A percentile compares a stretch with the other conserved stretches of the same genome.
Evolutionary conservation across 371 early-diverging fungal genomes (phyloP).

Genomic region (Mucor velutinosus): DNA sequence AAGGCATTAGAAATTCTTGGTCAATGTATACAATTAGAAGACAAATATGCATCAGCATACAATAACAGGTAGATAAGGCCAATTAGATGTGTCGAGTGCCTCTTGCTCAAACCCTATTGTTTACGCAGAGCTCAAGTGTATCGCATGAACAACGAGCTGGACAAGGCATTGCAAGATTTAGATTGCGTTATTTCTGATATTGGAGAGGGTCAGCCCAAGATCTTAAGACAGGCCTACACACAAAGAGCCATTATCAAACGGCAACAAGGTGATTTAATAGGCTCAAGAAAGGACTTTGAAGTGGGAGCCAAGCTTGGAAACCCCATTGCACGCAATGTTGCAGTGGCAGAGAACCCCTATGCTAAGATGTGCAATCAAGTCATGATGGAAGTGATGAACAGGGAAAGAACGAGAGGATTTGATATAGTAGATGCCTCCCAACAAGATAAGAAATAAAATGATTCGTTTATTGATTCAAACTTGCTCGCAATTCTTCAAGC

Average conservation of each 20-base stretch:
- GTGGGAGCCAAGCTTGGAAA: constrained; percentile 79
- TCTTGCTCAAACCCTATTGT: background rate
- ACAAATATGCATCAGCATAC: constrained; percentile 78
- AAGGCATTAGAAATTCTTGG: constrained; percentile 52
- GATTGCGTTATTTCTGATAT: constrained; percentile 65
- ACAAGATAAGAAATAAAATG: background rate
- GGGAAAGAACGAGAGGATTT: constrained; percentile 30
- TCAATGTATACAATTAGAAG: constrained; percentile 56
- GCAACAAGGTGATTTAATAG: constrained; percentile 63
- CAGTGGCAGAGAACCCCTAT: constrained; percentile 86
- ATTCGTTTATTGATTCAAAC: background rate
- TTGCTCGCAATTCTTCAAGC: constrained; percentile 35
- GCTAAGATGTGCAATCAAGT: constrained; percentile 87
- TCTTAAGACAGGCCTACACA: constrained; percentile 85
- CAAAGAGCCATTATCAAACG: constrained; percentile 80
- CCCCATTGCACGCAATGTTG: constrained; percentile 74
- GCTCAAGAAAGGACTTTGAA: constrained; percentile 76
- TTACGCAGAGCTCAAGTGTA: constrained; percentile 72
- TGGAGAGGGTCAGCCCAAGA: constrained; percentile 60
- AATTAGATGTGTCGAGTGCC: background rate
- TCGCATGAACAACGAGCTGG: constrained; percentile 61
- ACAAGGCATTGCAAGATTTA: constrained; percentile 69
- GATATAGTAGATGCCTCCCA: background rate
- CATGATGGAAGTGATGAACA: constrained; percentile 70
- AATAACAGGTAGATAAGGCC: constrained; percentile 70